These are phyloP conservation scores for Podospora didyma DNA, from an alignment of 495 filamentous ascomycete genomes.

Conservation along the genomic window DNA sequence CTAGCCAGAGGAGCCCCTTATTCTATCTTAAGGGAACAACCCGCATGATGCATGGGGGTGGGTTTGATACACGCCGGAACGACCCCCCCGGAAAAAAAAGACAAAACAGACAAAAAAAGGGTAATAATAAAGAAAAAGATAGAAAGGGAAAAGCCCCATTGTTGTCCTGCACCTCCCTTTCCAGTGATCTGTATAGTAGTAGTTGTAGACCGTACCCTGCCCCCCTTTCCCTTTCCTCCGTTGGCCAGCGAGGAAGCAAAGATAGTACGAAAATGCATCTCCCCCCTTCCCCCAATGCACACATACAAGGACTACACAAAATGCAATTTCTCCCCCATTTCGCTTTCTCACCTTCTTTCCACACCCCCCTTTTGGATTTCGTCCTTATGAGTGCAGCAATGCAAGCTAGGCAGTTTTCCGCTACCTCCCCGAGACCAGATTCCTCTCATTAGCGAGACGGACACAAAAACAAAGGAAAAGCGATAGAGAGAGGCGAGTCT, in stretches of 20 bases:
- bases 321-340: neutral
- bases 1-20: too few species aligned
- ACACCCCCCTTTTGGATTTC: too few species aligned
- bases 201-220: too few species aligned
- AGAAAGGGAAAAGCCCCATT: neutral
- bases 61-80: too few species aligned
- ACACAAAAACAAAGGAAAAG: constrained; percentile 5
- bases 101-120: neutral
- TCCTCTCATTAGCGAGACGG: neutral
- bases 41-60: too few species aligned
- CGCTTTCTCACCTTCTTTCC: neutral
- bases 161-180: neutral
- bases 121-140: neutral
- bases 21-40: too few species aligned
- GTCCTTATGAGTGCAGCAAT: too few species aligned
- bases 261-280: too few species aligned
- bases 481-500: constrained; percentile 6
- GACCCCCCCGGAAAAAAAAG: neutral
- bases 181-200: neutral
- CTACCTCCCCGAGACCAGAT: neutral
- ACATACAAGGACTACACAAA: too few species aligned
- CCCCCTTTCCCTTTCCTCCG: neutral
- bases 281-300: too few species aligned
- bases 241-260: too few species aligned
- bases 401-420: too few species aligned